Conservation (phyloP, 352 stramenopile genomes). For the Plasmopara halstedii region DNA sequence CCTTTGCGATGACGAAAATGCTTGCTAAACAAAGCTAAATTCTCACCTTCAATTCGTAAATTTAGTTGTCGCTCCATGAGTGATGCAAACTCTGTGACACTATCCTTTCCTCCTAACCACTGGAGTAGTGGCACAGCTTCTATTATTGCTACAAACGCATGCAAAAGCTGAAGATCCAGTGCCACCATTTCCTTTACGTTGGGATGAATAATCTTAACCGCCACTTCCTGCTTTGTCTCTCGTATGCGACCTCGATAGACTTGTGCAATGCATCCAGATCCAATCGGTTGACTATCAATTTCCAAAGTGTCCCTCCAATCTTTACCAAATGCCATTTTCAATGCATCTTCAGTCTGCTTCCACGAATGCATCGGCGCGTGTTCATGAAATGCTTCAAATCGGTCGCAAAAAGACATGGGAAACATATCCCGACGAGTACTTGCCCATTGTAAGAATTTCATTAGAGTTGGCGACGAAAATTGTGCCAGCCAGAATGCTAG, state of each 20-base stretch:
- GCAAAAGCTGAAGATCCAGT: slow-evolving; percentile 82
- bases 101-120: slow-evolving; percentile 70
- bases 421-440: slow-evolving; percentile 93
- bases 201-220: slow-evolving; percentile 92
- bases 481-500: slow-evolving; percentile 54
- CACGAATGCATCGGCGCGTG: slow-evolving; percentile 80
- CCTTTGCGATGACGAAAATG: slow-evolving; percentile 63
- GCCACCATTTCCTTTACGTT: slow-evolving; percentile 82
- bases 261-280: slow-evolving; percentile 92
- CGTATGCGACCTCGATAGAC: slow-evolving; percentile 86
- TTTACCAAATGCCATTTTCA: slow-evolving; percentile 80
- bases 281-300: slow-evolving; percentile 60
- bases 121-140: slow-evolving; percentile 54
- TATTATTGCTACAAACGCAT: slow-evolving; percentile 49
- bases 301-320: slow-evolving; percentile 63
- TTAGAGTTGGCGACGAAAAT: slow-evolving; percentile 81
- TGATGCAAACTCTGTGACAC: slow-evolving; percentile 75
- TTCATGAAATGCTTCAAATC: slow-evolving; percentile 88
- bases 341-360: slow-evolving; percentile 71
- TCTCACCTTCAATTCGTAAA: slow-evolving; percentile 84
- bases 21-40: slow-evolving; percentile 71
- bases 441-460: slow-evolving; percentile 96
- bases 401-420: slow-evolving; percentile 83
- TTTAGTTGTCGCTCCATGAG: slow-evolving; percentile 90
- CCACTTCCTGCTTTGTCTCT: slow-evolving; percentile 60